Conservation (phyloP, 2,329 filamentous ascomycete species). For the Rhynchosporium secalis region DNA sequence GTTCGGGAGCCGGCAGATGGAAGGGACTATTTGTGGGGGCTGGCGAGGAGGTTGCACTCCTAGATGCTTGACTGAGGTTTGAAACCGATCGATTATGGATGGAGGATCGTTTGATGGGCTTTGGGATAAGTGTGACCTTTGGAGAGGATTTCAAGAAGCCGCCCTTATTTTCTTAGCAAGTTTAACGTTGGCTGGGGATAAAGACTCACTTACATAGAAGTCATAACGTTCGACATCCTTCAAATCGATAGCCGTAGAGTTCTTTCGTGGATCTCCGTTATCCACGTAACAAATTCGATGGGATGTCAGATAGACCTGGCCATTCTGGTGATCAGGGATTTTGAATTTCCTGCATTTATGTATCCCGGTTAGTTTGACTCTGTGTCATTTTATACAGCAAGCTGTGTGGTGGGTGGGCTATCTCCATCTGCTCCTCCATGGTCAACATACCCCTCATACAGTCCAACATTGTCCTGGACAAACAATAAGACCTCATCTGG, state of each 20-base stretch:
- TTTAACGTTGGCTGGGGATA: neutral
- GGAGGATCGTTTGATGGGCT: constrained; percentile 67
- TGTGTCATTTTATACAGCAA: constrained; percentile 14
- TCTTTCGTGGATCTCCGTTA: constrained; percentile 77
- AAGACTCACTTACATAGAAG: constrained; percentile 65
- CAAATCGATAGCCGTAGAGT: constrained; percentile 81
- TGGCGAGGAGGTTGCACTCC: constrained; percentile 50
- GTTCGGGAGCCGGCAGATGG: constrained; percentile 47
- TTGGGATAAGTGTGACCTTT: constrained; percentile 87
- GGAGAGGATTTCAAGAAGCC: constrained; percentile 93
- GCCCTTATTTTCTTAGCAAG: constrained; percentile 53
- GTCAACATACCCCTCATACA: constrained; percentile 86
- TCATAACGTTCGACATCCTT: constrained; percentile 90
- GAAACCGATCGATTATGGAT: constrained; percentile 55
- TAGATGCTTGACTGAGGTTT: constrained; percentile 47
- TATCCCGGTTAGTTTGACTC: constrained; percentile 13
- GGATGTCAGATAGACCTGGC: constrained; percentile 93
- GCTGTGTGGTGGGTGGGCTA: neutral
- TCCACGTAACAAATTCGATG: constrained; percentile 96
- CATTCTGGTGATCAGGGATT: constrained; percentile 89
- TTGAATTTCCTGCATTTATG: constrained; percentile 75
- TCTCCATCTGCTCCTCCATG: neutral
- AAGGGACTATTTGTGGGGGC: constrained; percentile 47
- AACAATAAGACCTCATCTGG: constrained; percentile 94
- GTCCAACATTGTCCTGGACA: constrained; percentile 94